phyloP scores from a whole-genome alignment of 768 basidiomycete species.

The Lepiota venenata region DNA sequence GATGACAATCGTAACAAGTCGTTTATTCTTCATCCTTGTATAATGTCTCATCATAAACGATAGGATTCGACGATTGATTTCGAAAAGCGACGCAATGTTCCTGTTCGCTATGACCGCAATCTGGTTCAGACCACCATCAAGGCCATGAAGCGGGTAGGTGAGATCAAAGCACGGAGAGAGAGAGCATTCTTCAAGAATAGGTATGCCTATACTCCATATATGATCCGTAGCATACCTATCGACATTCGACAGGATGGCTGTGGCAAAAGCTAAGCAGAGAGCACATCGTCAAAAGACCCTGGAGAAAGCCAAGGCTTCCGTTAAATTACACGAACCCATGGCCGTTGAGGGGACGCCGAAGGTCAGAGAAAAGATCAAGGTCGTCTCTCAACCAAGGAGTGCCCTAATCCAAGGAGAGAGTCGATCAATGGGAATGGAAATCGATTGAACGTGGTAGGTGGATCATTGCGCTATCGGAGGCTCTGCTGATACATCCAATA shows the following conservation, averaged over 20 bases:
- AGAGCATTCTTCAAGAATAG: slow-evolving; percentile 95
- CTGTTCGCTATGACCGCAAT: slow-evolving; percentile 95
- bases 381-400: slow-evolving; percentile 56
- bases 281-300: slow-evolving; percentile 66
- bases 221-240: background rate
- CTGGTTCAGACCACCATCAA: slow-evolving; percentile 89
- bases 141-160: slow-evolving; percentile 93
- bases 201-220: slow-evolving; percentile 28
- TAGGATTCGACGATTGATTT: slow-evolving; percentile 99
- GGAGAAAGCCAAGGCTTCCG: slow-evolving; percentile 53
- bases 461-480: background rate
- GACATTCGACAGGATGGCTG: slow-evolving; percentile 65
- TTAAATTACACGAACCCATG: slow-evolving; percentile 68
- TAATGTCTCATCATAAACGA: background rate
- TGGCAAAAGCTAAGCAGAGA: slow-evolving; percentile 73
- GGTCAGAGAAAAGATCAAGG: slow-evolving; percentile 74
- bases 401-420: slow-evolving; percentile 83
- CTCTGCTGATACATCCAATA: background rate
- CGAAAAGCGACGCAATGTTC: slow-evolving; percentile 97
- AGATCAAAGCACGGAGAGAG: slow-evolving; percentile 89
- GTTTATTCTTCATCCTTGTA: background rate
- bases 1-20: slow-evolving; percentile 89
- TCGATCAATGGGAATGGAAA: slow-evolving; percentile 88
- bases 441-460: slow-evolving; percentile 46
- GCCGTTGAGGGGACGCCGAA: slow-evolving; percentile 27